Evolutionary conservation across 192 early-diverging fungal genomes (phyloP).

Genomic region (Borealophlyctis nickersoniae): DNA sequence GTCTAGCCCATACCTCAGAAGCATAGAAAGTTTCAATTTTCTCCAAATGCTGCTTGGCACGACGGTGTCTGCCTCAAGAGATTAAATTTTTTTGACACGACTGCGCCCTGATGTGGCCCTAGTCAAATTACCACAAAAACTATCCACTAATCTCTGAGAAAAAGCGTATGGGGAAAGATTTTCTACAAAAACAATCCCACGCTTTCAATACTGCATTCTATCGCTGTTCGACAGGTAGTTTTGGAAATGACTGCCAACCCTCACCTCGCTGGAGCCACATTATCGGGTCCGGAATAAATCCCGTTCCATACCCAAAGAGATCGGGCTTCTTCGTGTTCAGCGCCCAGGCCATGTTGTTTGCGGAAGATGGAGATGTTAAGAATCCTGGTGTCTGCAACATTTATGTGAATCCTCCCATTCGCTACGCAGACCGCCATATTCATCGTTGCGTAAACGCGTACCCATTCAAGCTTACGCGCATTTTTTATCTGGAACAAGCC

Average conservation of each 20-base stretch:
- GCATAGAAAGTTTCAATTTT: background rate
- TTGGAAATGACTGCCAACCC: too few species aligned
- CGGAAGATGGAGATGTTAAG: background rate
- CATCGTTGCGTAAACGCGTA: too few species aligned
- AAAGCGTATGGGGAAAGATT: slow-evolving; percentile 13
- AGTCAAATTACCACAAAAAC: slow-evolving; percentile 11
- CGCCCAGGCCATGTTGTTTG: background rate
- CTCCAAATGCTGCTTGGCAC: background rate
- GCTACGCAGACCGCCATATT: too few species aligned
- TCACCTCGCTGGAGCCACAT: background rate
- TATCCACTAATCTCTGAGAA: slow-evolving; percentile 15
- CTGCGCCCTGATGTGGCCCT: background rate
- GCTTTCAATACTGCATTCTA: too few species aligned
- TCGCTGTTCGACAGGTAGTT: too few species aligned
- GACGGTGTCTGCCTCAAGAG: background rate
- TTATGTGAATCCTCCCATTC: too few species aligned
- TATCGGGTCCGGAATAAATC: background rate
- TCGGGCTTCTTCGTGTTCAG: slow-evolving; percentile 5
- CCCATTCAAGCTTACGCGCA: slow-evolving; percentile 2
- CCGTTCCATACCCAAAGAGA: slow-evolving; percentile 7
- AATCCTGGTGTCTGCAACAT: background rate
- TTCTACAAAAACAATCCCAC: background rate
- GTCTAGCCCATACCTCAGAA: background rate
- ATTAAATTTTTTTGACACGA: background rate
- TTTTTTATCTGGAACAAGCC: slow-evolving; percentile 8